These are phyloP conservation scores for Lentinula guzmanii DNA, from an alignment of 768 basidiomycete species.

Conservation along the genomic window DNA sequence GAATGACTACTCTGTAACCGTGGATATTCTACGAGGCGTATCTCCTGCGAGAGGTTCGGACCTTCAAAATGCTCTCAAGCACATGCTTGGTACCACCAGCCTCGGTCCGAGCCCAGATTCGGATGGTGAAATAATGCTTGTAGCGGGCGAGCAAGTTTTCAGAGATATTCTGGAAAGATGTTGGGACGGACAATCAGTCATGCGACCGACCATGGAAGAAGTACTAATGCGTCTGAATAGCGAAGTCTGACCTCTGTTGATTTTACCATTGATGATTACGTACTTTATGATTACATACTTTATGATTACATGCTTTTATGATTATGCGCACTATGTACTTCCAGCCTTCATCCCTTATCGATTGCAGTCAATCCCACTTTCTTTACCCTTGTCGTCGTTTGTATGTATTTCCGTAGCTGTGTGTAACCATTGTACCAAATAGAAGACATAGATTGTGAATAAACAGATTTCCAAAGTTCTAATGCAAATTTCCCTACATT, in stretches of 20 bases:
- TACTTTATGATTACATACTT: not conserved
- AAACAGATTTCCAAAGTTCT: too few relatives aligned
- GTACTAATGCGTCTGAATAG: not conserved
- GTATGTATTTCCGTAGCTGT: not conserved
- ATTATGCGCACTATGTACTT: too few relatives aligned
- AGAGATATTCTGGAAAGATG: constrained; percentile 1
- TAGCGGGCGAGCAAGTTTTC: not conserved
- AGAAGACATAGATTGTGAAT: too few relatives aligned
- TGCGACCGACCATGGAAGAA: constrained; percentile 5
- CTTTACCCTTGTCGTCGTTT: not conserved
- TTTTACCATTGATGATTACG: not conserved
- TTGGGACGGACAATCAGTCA: constrained; percentile 2
- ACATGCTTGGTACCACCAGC: not conserved
- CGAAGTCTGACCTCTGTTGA: not conserved
- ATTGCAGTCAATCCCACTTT: too few relatives aligned
- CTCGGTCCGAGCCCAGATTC: not conserved
- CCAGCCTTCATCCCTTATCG: not conserved
- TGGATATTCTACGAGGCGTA: constrained; percentile 49
- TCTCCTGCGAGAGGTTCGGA: constrained; percentile 33
- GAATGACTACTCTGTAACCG: constrained; percentile 50
- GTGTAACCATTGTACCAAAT: not conserved
- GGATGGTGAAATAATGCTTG: too few relatives aligned
- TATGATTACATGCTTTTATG: too few relatives aligned
- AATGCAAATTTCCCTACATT: too few relatives aligned
- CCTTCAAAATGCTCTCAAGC: constrained; percentile 9